Conservation (phyloP, 1,139 yeast genomes). For the Pichia sp. region DNA sequence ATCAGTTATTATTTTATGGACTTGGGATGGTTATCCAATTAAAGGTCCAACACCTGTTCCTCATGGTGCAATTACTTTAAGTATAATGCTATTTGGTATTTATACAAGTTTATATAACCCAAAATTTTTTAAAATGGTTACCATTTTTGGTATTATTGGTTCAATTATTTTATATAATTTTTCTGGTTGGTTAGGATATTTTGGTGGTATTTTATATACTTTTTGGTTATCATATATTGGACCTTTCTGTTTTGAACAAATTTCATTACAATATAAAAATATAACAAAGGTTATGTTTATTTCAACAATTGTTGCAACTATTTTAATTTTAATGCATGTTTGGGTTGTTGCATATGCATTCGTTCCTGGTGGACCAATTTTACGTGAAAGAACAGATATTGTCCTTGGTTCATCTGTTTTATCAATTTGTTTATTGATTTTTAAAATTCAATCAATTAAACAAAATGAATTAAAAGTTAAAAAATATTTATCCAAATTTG, state of each 20-base stretch:
- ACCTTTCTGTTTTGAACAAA: conserved; percentile 49
- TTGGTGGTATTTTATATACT: conserved; percentile 66
- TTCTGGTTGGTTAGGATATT: conserved; percentile 76
- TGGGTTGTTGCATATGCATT: conserved; percentile 99
- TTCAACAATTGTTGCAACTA: conserved; percentile 49
- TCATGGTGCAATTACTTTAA: conserved; percentile 68
- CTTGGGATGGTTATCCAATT: conserved; percentile 90
- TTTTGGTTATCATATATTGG: conserved; percentile 56
- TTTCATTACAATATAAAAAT: conserved; percentile 15
- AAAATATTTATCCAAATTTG: conserved; percentile 18
- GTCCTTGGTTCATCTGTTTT: conserved; percentile 52
- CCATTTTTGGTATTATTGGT: conserved; percentile 41
- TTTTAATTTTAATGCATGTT: conserved; percentile 72
- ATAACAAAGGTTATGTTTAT: conserved; percentile 32
- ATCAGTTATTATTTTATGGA: conserved; percentile 81
- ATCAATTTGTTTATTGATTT: conserved; percentile 34
- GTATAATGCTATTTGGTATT: conserved; percentile 54
- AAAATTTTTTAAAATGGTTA: conserved; percentile 13
- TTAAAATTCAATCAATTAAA: conserved; percentile 14
- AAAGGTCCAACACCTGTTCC: conserved; percentile 87
- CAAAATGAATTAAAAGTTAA: conserved; percentile 8
- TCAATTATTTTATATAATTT: conserved; percentile 43
- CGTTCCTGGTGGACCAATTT: conserved; percentile 86
- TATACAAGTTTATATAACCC: conserved; percentile 36
- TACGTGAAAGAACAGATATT: conserved; percentile 83